These are phyloP conservation scores for Aspergillus affinis DNA, from an alignment of 495 filamentous ascomycete genomes.

Conservation along the genomic window DNA sequence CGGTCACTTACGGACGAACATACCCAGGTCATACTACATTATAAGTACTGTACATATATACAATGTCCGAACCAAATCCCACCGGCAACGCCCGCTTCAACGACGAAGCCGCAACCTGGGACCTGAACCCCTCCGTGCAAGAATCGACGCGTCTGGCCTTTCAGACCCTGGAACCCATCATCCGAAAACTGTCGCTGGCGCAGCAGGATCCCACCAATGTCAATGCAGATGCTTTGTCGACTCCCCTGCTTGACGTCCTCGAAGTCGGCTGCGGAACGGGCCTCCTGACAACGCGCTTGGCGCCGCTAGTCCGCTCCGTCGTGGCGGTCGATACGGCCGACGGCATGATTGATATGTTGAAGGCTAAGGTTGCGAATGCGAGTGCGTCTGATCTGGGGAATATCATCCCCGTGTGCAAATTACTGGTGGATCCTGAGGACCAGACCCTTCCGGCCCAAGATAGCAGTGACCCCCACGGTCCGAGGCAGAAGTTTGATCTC, in stretches of 20 bases:
- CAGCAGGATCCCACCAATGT: too few species aligned
- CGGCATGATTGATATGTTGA: conserved; percentile 54
- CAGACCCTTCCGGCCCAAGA: conserved; percentile 20
- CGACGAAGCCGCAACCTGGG: conserved; percentile 25
- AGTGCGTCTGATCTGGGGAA: conserved; percentile 15
- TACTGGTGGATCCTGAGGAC: conserved; percentile 37
- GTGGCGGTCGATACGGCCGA: conserved; percentile 48
- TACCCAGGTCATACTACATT: too few species aligned
- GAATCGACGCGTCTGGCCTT: conserved; percentile 20
- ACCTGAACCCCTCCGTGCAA: conserved; percentile 20
- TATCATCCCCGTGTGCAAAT: conserved; percentile 23
- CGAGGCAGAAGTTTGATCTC: conserved; percentile 41
- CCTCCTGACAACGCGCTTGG: conserved; percentile 48
- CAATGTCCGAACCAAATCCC: not conserved
- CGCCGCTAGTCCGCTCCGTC: conserved; percentile 37
- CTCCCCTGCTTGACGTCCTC: conserved; percentile 41
- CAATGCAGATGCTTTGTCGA: not conserved
- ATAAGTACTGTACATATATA: too few species aligned
- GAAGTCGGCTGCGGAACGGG: conserved; percentile 61
- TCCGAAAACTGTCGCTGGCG: not conserved
- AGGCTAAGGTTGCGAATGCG: conserved; percentile 31
- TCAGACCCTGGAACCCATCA: conserved; percentile 15
- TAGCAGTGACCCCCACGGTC: conserved; percentile 1
- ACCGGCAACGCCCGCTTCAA: conserved; percentile 24
- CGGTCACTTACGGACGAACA: too few species aligned